phyloP scores from a whole-genome alignment of 208 protist species.

The Crithidia mellificae region DNA sequence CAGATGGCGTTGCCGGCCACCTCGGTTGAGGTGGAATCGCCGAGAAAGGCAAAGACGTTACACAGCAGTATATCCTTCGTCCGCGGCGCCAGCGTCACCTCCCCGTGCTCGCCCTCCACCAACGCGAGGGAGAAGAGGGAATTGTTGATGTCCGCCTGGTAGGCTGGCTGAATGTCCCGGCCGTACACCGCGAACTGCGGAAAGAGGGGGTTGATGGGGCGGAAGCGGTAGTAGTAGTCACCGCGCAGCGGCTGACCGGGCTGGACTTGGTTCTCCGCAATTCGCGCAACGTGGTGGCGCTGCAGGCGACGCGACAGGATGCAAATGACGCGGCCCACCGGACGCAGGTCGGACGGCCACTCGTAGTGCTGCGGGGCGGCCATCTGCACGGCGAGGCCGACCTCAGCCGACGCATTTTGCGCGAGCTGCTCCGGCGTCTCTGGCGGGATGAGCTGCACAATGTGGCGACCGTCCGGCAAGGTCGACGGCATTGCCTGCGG shows the following conservation, averaged over 20 bases:
- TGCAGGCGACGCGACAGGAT: conserved; percentile 50
- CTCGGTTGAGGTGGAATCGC: conserved; percentile 40
- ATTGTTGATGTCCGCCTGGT: conserved; percentile 38
- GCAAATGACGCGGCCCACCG: conserved; percentile 45
- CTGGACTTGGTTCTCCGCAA: conserved; percentile 41
- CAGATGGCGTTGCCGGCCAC: conserved; percentile 61
- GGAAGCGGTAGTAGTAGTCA: conserved; percentile 71
- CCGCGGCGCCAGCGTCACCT: conserved; percentile 11
- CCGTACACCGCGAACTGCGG: conserved; percentile 70
- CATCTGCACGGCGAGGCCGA: conserved; percentile 35
- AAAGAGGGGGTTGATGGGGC: conserved; percentile 53
- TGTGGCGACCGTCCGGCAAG: conserved; percentile 56
- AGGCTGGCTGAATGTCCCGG: conserved; percentile 46
- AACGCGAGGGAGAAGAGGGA: conserved; percentile 58
- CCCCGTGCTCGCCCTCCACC: conserved; percentile 12
- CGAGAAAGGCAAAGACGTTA: conserved; percentile 37
- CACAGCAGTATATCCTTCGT: conserved; percentile 34
- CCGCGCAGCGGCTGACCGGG: conserved; percentile 34
- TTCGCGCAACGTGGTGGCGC: conserved; percentile 41
- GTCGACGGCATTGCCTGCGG: conserved; percentile 27
- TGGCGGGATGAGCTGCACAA: conserved; percentile 38
- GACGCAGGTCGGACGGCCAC: conserved; percentile 31
- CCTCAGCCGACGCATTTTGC: conserved; percentile 22
- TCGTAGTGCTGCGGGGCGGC: conserved; percentile 32
- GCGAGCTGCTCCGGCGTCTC: conserved; percentile 17